Conservation (phyloP, 805 yeast species). For the Candida rishiriensis region DNA sequence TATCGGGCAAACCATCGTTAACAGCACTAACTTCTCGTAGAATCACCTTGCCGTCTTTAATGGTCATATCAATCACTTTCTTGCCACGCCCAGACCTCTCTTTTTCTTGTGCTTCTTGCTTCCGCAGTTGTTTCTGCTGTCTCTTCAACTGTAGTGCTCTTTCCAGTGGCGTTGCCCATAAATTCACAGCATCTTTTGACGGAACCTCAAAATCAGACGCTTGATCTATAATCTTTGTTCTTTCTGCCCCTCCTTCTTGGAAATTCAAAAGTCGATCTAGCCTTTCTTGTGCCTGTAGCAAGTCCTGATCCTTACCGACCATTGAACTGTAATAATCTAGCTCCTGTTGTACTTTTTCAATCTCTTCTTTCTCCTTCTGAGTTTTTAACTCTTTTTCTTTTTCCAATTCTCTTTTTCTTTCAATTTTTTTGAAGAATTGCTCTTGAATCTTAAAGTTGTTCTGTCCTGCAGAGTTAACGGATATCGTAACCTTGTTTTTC, state of each 20-base stretch:
- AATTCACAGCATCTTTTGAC: constrained; percentile 40
- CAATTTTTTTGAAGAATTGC: constrained; percentile 54
- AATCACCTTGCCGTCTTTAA: constrained; percentile 74
- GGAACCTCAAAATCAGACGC: constrained; percentile 80
- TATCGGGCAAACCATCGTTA: constrained; percentile 19
- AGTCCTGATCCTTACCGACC: constrained; percentile 48
- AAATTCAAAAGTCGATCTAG: constrained; percentile 70
- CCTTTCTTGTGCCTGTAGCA: constrained; percentile 65
- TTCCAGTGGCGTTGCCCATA: constrained; percentile 87
- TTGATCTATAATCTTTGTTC: constrained; percentile 89
- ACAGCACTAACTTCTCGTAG: constrained; percentile 44
- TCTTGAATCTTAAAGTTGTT: constrained; percentile 69
- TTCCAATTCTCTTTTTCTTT: constrained; percentile 39
- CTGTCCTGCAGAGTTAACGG: constrained; percentile 56
- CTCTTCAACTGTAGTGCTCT: constrained; percentile 81
- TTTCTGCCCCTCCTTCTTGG: constrained; percentile 82
- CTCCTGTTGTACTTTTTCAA: constrained; percentile 39
- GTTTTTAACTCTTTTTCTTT: constrained; percentile 29
- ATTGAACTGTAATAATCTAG: constrained; percentile 39
- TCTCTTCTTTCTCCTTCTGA: constrained; percentile 35
- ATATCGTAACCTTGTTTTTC: constrained; percentile 47
- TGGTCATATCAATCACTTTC: constrained; percentile 70
- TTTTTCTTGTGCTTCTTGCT: constrained; percentile 53
- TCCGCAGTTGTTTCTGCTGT: constrained; percentile 73
- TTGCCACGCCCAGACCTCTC: constrained; percentile 70